Evolutionary conservation across 1,139 yeast species (phyloP).

Genomic region (Saccharomycopsis hybrid): DNA sequence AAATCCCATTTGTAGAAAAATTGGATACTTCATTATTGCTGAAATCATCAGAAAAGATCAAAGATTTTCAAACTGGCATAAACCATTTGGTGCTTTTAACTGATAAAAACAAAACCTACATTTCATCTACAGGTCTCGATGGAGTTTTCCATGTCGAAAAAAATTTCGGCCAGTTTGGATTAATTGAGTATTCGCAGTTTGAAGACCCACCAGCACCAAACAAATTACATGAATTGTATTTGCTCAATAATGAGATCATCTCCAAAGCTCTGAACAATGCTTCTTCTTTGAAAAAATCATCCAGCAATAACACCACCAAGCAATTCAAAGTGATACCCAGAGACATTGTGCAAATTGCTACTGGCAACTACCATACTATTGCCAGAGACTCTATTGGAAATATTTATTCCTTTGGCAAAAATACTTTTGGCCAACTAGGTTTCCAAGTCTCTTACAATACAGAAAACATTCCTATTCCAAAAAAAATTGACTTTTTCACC

Average conservation of each 20-base stretch:
- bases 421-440: conserved; percentile 80
- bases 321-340: conserved; percentile 34
- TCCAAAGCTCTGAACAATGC: conserved; percentile 28
- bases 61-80: conserved; percentile 52
- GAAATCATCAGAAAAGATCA: conserved; percentile 39
- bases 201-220: conserved; percentile 42
- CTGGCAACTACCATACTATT: conserved; percentile 69
- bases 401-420: conserved; percentile 81
- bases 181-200: conserved; percentile 55
- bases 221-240: conserved; percentile 30
- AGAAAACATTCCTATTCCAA: conserved; percentile 67
- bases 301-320: conserved; percentile 22
- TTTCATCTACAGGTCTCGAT: conserved; percentile 48
- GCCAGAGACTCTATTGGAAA: conserved; percentile 57
- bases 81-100: conserved; percentile 62
- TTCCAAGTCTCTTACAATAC: conserved; percentile 57
- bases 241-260: conserved; percentile 32
- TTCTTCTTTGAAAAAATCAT: conserved; percentile 23
- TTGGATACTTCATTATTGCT: neutral
- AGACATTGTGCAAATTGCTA: conserved; percentile 51
- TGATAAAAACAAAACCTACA: conserved; percentile 55
- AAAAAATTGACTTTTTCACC: conserved; percentile 38
- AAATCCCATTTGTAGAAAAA: neutral
- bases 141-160: conserved; percentile 27
- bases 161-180: conserved; percentile 76